Evolutionary conservation across 306 rosid species (phyloP).

Genomic region (Spatholobus suberectus): DNA sequence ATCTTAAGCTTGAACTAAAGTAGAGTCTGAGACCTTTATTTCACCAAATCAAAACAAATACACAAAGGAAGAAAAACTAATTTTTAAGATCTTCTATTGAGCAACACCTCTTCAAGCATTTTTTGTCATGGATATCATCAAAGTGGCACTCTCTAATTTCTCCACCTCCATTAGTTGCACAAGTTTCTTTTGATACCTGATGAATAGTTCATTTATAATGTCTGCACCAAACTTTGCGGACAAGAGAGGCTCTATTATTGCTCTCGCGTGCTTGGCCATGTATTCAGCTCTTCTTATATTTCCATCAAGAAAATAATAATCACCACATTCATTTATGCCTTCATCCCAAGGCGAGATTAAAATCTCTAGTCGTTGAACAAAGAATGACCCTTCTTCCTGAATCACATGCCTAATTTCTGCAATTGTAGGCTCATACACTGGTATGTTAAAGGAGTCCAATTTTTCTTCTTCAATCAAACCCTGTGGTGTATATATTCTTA

Average conservation of each 20-base stretch:
- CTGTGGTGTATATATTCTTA: neutral
- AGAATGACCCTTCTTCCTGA: slow-evolving; percentile 29
- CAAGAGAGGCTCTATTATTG: neutral
- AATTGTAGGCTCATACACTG: neutral
- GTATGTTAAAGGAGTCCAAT: slow-evolving; percentile 27
- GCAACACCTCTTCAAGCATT: neutral
- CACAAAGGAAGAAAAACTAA: neutral
- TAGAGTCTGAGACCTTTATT: too few species aligned
- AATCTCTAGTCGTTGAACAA: neutral
- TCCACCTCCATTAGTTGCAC: slow-evolving; percentile 4
- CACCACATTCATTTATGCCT: neutral
- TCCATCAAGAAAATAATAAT: neutral
- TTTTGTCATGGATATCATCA: slow-evolving; percentile 3
- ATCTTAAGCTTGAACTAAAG: too few species aligned
- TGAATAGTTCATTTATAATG: neutral
- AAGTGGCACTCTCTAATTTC: neutral
- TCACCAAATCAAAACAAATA: neutral
- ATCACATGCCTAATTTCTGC: slow-evolving; percentile 18
- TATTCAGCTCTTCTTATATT: slow-evolving; percentile 30
- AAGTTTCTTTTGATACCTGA: neutral
- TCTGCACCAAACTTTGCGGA: neutral
- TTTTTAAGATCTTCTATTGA: neutral
- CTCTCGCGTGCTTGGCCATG: slow-evolving; percentile 2
- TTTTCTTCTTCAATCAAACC: slow-evolving; percentile 32
- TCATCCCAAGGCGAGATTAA: slow-evolving; percentile 27